Conservation (phyloP, 106 monocot species). For the Dendrobium huoshanense region DNA sequence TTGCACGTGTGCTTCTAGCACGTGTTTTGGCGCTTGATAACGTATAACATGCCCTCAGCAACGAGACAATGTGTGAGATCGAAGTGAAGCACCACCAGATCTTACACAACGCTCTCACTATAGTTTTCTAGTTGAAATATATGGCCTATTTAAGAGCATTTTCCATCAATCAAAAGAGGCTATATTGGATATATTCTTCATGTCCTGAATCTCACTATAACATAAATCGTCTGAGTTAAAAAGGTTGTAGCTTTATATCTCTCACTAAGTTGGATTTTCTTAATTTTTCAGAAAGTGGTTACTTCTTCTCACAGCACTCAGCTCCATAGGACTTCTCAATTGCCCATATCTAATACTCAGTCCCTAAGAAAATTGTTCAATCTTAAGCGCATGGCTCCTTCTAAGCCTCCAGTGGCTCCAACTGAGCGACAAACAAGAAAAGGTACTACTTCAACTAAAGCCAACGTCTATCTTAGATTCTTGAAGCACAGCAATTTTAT, state of each 20-base stretch:
- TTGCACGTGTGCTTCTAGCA: too few relatives aligned
- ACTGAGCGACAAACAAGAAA: slow-evolving; percentile 8
- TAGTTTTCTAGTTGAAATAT: not conserved
- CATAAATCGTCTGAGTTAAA: not conserved
- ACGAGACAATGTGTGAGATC: too few relatives aligned
- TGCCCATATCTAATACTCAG: slow-evolving; percentile 10
- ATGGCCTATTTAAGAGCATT: not conserved
- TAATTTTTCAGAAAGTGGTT: slow-evolving; percentile 32
- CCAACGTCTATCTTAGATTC: not conserved
- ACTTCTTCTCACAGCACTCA: slow-evolving; percentile 15
- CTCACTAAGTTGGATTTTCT: not conserved
- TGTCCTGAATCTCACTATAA: not conserved
- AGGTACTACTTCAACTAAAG: slow-evolving; percentile 9
- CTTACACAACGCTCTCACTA: not conserved
- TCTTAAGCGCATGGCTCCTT: slow-evolving; percentile 8
- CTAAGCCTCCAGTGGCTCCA: slow-evolving; percentile 13
- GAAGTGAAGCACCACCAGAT: too few relatives aligned
- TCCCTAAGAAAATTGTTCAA: slow-evolving; percentile 4
- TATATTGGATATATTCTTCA: not conserved
- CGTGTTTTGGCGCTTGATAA: too few relatives aligned
- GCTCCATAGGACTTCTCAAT: slow-evolving; percentile 22
- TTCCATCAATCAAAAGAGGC: not conserved
- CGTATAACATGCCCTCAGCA: too few relatives aligned
- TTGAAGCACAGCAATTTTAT: slow-evolving; percentile 6
- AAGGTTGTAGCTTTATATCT: not conserved